Conservation (phyloP, 192 early-diverging fungal genomes). For the Martensiomyces pterosporus region DNA sequence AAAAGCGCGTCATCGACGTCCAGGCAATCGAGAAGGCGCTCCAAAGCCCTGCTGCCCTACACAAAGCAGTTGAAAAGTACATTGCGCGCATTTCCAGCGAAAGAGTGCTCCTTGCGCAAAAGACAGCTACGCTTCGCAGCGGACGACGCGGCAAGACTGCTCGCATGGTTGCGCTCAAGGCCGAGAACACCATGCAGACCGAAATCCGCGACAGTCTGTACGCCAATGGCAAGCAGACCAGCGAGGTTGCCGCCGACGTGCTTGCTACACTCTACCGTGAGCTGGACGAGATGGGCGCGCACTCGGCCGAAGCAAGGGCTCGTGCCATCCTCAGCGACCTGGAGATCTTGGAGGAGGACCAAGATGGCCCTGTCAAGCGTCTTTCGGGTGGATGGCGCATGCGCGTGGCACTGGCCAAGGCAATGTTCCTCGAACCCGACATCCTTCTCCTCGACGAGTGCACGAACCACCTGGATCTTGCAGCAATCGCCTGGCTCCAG, state of each 20-base stretch:
- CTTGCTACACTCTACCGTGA: slow-evolving; percentile 55
- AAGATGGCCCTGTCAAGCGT: slow-evolving; percentile 59
- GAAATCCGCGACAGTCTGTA: slow-evolving; percentile 23
- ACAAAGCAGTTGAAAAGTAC: slow-evolving; percentile 38
- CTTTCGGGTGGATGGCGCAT: slow-evolving; percentile 85
- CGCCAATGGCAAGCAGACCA: slow-evolving; percentile 20
- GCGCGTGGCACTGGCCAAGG: slow-evolving; percentile 79
- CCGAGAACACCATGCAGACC: slow-evolving; percentile 34
- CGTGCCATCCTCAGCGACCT: slow-evolving; percentile 68
- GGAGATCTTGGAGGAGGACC: slow-evolving; percentile 64
- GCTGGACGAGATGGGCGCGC: slow-evolving; percentile 59
- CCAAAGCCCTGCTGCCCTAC: slow-evolving; percentile 23
- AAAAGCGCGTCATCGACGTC: slow-evolving; percentile 49
- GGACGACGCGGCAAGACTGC: slow-evolving; percentile 63
- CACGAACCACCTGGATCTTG: slow-evolving; percentile 86
- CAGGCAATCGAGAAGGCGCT: slow-evolving; percentile 45
- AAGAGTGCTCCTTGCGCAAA: slow-evolving; percentile 43
- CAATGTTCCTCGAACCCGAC: slow-evolving; percentile 77
- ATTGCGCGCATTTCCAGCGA: slow-evolving; percentile 44
- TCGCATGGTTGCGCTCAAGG: slow-evolving; percentile 53
- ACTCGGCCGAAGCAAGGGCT: slow-evolving; percentile 62
- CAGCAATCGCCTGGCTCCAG: slow-evolving; percentile 90
- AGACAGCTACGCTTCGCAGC: slow-evolving; percentile 61
- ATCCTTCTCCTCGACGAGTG: slow-evolving; percentile 85
- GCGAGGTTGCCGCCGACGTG: slow-evolving; percentile 55